A percentile compares a stretch with the other conserved stretches of the same genome.
These are phyloP conservation scores for Euphorbia celastroides DNA, from an alignment of 441 rosid species.

Conservation along the genomic window DNA sequence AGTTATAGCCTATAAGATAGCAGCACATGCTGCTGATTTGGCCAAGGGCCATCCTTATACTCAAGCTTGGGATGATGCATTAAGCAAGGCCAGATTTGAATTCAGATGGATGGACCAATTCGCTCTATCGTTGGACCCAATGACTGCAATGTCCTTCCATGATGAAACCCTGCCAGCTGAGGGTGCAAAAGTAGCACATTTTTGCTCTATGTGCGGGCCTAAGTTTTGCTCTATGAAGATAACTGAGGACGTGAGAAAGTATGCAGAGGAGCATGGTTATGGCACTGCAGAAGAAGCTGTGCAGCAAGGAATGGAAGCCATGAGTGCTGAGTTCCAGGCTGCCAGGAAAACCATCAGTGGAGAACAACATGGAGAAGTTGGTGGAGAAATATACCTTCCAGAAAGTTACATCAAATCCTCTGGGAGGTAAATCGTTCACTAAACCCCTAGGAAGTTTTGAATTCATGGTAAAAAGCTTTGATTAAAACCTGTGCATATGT, in stretches of 20 bases:
- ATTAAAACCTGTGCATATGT: not conserved
- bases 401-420: constrained; percentile 45
- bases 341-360: constrained; percentile 91
- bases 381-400: constrained; percentile 94
- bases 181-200: constrained; percentile 97
- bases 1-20: constrained; percentile 89
- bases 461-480: not conserved
- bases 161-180: constrained; percentile 95
- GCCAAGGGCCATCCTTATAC: constrained; percentile 94
- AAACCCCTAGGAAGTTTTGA: not conserved
- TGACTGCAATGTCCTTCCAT: constrained; percentile 98
- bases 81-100: constrained; percentile 95
- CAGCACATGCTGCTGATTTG: constrained; percentile 97
- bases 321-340: constrained; percentile 86
- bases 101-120: constrained; percentile 99
- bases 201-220: constrained; percentile 98
- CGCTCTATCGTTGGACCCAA: constrained; percentile 91
- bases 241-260: constrained; percentile 93
- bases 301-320: constrained; percentile 81
- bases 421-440: constrained; percentile 36
- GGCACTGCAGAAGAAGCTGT: constrained; percentile 91
- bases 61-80: constrained; percentile 94
- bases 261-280: constrained; percentile 96
- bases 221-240: constrained; percentile 99
- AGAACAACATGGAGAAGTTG: constrained; percentile 92